Percentiles rank a stretch among this genome's conserved stretches.
These are phyloP conservation scores for Theobroma grandiflorum DNA, from an alignment of 441 rosid genomes.

Conservation along the genomic window DNA sequence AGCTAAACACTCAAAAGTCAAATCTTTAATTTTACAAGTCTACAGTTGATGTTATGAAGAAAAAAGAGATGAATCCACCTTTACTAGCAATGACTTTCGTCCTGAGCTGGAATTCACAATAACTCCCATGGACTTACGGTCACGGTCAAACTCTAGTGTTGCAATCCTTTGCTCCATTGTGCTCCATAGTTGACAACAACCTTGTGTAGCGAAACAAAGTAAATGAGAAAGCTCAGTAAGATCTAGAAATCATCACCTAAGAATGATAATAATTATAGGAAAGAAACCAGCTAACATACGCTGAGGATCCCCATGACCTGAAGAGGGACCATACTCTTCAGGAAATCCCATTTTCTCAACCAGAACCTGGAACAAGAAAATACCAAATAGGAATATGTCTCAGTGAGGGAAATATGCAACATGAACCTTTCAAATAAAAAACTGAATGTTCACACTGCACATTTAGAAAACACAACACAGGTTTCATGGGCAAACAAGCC, in stretches of 20 bases:
- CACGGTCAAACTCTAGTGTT: conserved; percentile 95
- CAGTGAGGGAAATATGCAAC: not conserved
- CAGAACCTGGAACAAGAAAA: conserved; percentile 61
- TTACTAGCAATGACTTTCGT: conserved; percentile 77
- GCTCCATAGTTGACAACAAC: conserved; percentile 80
- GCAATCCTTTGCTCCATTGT: conserved; percentile 76
- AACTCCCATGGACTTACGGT: conserved; percentile 97
- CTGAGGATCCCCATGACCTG: conserved; percentile 45
- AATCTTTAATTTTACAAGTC: not conserved
- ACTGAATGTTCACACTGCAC: not conserved
- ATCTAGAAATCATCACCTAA: conserved; percentile 5
- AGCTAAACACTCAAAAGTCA: not conserved
- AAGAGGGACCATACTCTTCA: conserved; percentile 50
- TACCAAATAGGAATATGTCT: not conserved
- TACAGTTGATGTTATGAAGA: not conserved
- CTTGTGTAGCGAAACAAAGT: conserved; percentile 39
- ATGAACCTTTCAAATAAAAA: conserved; percentile 6
- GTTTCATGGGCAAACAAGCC: conserved; percentile 20
- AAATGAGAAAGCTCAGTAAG: not conserved
- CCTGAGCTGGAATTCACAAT: conserved; percentile 81
- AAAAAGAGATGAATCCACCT: conserved; percentile 53
- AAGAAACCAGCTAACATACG: conserved; percentile 46
- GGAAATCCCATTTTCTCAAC: conserved; percentile 96
- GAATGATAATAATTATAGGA: conserved; percentile 12
- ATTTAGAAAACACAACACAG: conserved; percentile 28